These are phyloP conservation scores for Wickerhamomyces mucosus DNA, from an alignment of 805 yeast genomes.

Conservation along the genomic window DNA sequence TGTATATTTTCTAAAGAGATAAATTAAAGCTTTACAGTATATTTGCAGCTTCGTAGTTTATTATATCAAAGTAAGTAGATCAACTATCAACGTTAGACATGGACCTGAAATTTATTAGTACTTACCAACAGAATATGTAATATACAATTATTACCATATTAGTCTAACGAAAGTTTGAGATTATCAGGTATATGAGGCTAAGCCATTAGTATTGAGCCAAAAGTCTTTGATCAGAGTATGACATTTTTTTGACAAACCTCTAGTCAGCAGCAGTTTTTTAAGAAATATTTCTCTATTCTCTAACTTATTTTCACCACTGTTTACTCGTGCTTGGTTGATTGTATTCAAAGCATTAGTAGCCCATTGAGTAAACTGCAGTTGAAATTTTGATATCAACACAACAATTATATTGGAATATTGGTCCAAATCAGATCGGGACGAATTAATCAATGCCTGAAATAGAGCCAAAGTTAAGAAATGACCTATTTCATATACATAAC, in stretches of 20 bases:
- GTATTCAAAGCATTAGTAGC: conserved; percentile 21
- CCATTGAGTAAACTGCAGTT: conserved; percentile 42
- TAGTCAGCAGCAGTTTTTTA: conserved; percentile 47
- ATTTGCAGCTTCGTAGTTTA: too few species aligned
- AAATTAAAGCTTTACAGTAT: too few species aligned
- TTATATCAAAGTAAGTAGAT: too few species aligned
- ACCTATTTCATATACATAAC: conserved; percentile 23
- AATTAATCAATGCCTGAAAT: conserved; percentile 36
- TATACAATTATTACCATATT: too few species aligned
- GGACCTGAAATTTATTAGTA: too few species aligned
- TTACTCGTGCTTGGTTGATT: conserved; percentile 21
- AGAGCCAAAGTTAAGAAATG: conserved; percentile 24
- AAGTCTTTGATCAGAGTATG: conserved; percentile 48
- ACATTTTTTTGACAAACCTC: conserved; percentile 52
- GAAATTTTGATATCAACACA: conserved; percentile 38
- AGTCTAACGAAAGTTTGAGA: too few species aligned
- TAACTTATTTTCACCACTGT: conserved; percentile 18
- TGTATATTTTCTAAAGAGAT: too few species aligned
- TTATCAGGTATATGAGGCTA: too few species aligned
- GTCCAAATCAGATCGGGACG: conserved; percentile 52
- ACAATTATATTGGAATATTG: conserved; percentile 44
- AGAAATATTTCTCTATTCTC: conserved; percentile 34
- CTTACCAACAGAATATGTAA: too few species aligned
- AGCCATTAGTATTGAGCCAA: conserved; percentile 56
- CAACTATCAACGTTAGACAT: too few species aligned